These are phyloP conservation scores for Cytospora leucostoma DNA, from an alignment of 2,329 filamentous ascomycete species.

Conservation along the genomic window DNA sequence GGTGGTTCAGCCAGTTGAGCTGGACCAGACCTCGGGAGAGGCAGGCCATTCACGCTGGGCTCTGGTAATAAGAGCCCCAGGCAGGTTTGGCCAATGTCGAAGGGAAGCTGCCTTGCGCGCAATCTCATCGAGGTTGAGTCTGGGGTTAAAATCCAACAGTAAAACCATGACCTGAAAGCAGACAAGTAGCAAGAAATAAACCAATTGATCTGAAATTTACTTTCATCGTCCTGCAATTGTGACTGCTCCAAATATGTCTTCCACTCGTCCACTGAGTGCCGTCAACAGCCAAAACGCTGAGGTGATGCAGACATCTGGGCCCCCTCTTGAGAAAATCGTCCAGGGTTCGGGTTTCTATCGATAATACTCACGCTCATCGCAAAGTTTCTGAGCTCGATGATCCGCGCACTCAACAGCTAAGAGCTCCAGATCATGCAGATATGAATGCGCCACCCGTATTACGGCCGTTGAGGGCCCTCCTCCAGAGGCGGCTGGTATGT, in stretches of 20 bases:
- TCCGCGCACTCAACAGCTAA: slow-evolving; percentile 13
- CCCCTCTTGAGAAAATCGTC: background rate
- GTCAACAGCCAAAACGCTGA: background rate
- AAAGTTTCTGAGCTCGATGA: slow-evolving; percentile 24
- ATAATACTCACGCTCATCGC: slow-evolving; percentile 22
- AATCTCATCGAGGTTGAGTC: background rate
- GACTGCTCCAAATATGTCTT: background rate
- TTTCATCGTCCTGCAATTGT: background rate
- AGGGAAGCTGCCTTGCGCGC: background rate
- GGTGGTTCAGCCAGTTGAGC: background rate
- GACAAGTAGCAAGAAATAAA: background rate
- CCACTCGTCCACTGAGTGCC: background rate
- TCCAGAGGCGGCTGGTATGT: slow-evolving; percentile 36
- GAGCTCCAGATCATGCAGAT: slow-evolving; percentile 30
- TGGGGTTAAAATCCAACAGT: background rate
- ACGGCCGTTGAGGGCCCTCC: slow-evolving; percentile 38
- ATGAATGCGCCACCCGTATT: slow-evolving; percentile 41
- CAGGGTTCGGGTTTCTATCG: slow-evolving; percentile 22
- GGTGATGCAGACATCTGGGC: background rate
- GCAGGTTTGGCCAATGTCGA: background rate
- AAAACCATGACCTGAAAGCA: background rate
- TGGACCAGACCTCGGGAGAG: background rate
- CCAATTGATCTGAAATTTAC: background rate
- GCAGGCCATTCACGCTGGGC: background rate
- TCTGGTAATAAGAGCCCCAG: background rate